Percentiles rank a stretch among this genome's conserved stretches.
Conservation (phyloP, 2,329 filamentous ascomycete genomes). For the Dothistroma septosporum region DNA sequence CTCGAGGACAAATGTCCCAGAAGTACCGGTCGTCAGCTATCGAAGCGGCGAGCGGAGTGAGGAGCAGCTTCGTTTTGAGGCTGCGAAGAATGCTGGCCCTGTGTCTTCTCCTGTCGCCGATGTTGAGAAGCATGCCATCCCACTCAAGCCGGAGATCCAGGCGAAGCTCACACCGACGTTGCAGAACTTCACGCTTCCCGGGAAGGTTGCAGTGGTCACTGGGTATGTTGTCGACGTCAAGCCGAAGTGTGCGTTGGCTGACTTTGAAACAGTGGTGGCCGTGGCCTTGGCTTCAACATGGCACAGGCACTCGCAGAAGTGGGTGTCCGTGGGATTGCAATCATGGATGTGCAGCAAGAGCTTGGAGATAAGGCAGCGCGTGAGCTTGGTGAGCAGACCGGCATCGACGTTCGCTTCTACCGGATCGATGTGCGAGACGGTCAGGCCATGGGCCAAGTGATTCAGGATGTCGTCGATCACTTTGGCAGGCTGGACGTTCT, state of each 20-base stretch:
- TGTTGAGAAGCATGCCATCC: conserved; percentile 29
- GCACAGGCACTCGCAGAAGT: conserved; percentile 72
- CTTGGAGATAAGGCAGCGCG: conserved; percentile 66
- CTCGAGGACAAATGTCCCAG: conserved; percentile 25
- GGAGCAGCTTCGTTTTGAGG: conserved; percentile 27
- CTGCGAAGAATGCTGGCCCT: conserved; percentile 23
- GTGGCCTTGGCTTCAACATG: conserved; percentile 75
- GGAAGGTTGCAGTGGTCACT: conserved; percentile 63
- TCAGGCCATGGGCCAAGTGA: conserved; percentile 64
- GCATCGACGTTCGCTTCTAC: conserved; percentile 70
- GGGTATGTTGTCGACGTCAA: conserved; percentile 49
- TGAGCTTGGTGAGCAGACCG: conserved; percentile 68
- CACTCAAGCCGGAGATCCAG: conserved; percentile 42
- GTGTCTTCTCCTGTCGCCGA: conserved; percentile 35
- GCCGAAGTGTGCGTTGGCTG: not conserved
- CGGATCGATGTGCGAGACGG: conserved; percentile 74
- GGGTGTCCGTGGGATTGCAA: conserved; percentile 67
- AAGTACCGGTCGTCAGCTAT: conserved; percentile 34
- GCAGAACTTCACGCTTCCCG: conserved; percentile 63
- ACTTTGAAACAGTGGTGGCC: conserved; percentile 57
- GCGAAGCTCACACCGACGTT: conserved; percentile 57
- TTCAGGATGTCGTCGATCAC: conserved; percentile 61
- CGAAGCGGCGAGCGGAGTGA: conserved; percentile 31
- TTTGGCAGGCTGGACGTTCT: conserved; percentile 69
- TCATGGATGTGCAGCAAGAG: conserved; percentile 73